Evolutionary conservation across 129 eudicot species (phyloP).

Genomic region (Flaveria sonorensis): DNA sequence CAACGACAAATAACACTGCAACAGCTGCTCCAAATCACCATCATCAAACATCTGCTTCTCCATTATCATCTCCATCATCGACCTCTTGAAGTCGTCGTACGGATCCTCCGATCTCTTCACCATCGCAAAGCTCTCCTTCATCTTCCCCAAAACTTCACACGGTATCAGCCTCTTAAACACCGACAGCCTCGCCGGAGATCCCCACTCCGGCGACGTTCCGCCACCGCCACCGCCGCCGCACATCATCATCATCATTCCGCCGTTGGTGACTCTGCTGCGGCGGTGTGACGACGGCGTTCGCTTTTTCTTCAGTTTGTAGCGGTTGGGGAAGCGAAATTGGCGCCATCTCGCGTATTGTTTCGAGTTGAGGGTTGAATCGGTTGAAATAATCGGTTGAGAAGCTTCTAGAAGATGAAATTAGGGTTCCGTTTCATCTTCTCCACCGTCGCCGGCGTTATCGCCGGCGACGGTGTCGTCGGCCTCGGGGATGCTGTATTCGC

Average conservation of each 20-base stretch:
- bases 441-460: too few relatives aligned
- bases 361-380: conserved; percentile 52
- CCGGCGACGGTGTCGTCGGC: conserved; percentile 11
- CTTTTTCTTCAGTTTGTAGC: conserved; percentile 29
- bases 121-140: conserved; percentile 89
- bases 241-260: conserved; percentile 28
- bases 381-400: conserved; percentile 60
- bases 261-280: not conserved
- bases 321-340: conserved; percentile 21
- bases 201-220: conserved; percentile 43
- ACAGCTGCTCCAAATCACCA: conserved; percentile 73
- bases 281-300: conserved; percentile 18
- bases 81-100: conserved; percentile 73
- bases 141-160: conserved; percentile 74
- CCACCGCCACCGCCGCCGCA: conserved; percentile 21
- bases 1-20: conserved; percentile 75
- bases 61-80: conserved; percentile 90
- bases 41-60: conserved; percentile 81
- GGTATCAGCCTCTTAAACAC: conserved; percentile 71
- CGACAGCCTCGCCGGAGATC: conserved; percentile 74
- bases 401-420: conserved; percentile 65
- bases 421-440: conserved; percentile 63
- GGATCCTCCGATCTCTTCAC: conserved; percentile 90
- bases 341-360: conserved; percentile 48
- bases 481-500: conserved; percentile 33